Base-by-base conservation (phyloP, 306 rosid genomes). In the Pterocarpus santalinus region DNA sequence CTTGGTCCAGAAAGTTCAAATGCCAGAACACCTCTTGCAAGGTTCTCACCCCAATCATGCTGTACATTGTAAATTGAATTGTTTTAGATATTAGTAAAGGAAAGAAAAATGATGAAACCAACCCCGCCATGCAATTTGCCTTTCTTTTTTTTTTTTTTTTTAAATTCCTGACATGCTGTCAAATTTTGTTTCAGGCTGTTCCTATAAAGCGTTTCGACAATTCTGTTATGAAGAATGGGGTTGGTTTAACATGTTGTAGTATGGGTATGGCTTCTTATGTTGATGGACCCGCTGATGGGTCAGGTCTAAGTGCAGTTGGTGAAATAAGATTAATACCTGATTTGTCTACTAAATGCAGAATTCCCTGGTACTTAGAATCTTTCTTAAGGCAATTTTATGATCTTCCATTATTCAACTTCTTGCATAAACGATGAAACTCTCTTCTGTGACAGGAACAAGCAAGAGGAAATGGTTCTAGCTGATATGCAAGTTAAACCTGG, bases 391-490 rank as follows among this genome's bases (percentile, higher is more conserved):
- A 17, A 65, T 80, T 69, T 79, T 76, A 34, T 51, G 63, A 46
- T 62, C 43, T 62, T 36, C 63, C 41, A 8, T 77, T 46, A 32
- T 14, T 13, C 17, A 43, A 4, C 71, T 53, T 53, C 61, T 11
- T n/a, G 44, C n/a, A 32, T 6, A 72, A 68, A 65, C 69, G 38
- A 81, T 63, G 67, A 66, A 49, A 32, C 51, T 74, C 46, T 80
- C 65, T 85, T 82, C 49, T 66, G 17, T 77, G 52, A 73, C 89
- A 95, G 99, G 99, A 77, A 55, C 78, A 81, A 86, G 57, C 85
- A 85, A 72, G 99, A 95, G 82, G 99, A 95, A 76, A 93, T 95
- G 94, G 97, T 95, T 88, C 84, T 95, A 83, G 94, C 86, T 57
- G 90, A 93, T 81, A 82, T 91, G 93, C 86, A 80, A 72, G 75